phyloP scores from a whole-genome alignment of 768 basidiomycete species.

The Boletus rubropictus region DNA sequence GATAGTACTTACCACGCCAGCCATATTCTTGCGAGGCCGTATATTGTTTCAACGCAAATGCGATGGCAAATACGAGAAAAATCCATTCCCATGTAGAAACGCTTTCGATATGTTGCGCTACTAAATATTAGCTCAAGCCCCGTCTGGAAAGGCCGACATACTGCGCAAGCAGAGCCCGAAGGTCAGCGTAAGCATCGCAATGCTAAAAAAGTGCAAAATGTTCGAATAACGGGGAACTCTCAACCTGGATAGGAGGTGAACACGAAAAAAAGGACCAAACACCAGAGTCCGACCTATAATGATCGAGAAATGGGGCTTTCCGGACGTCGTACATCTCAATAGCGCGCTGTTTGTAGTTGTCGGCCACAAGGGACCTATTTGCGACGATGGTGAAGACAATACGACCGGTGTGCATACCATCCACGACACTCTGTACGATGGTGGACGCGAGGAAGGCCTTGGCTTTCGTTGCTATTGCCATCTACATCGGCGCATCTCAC shows the following conservation, averaged over 20 bases:
- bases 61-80: constrained; percentile 71
- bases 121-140: constrained; percentile 2
- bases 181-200: constrained; percentile 56
- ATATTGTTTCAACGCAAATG: constrained; percentile 83
- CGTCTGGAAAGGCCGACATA: constrained; percentile 33
- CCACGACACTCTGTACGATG: constrained; percentile 80
- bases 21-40: constrained; percentile 83
- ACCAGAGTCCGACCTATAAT: constrained; percentile 53
- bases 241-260: constrained; percentile 39
- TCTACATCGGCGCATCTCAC: constrained; percentile 37
- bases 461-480: constrained; percentile 82
- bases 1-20: constrained; percentile 67
- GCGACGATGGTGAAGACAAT: constrained; percentile 60
- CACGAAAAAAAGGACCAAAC: background rate
- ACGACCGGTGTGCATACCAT: constrained; percentile 80
- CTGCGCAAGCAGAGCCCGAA: constrained; percentile 75
- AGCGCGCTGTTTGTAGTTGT: constrained; percentile 79
- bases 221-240: constrained; percentile 78
- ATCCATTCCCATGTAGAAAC: constrained; percentile 60
- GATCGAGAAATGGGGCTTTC: constrained; percentile 70
- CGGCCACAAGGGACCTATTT: constrained; percentile 73
- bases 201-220: constrained; percentile 75
- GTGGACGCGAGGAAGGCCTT: constrained; percentile 82
- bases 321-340: constrained; percentile 69
- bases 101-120: constrained; percentile 51